Conservation (phyloP, 2,329 filamentous ascomycete genomes). For the Lasiodiplodia citricola region DNA sequence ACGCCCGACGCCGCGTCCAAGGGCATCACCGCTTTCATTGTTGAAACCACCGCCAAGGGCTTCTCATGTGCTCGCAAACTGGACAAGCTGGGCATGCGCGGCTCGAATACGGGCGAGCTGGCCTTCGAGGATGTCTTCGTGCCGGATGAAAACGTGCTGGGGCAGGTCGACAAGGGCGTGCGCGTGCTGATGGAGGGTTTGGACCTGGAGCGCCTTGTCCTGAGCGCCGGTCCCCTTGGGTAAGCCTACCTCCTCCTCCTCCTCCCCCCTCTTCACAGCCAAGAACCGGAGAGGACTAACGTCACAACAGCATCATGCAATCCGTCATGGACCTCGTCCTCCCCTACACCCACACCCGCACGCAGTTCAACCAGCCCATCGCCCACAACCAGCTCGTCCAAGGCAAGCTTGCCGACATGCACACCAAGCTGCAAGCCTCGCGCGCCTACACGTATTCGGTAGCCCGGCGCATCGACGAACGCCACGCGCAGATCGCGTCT, state of each 20-base stretch:
- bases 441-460: slow-evolving; percentile 88
- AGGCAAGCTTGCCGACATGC: slow-evolving; percentile 94
- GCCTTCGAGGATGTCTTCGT: slow-evolving; percentile 92
- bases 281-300: not conserved
- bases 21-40: slow-evolving; percentile 94
- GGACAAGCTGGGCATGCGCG: slow-evolving; percentile 98
- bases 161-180: slow-evolving; percentile 79
- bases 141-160: slow-evolving; percentile 79
- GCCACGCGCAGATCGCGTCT: slow-evolving; percentile 32
- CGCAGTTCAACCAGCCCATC: slow-evolving; percentile 86
- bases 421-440: slow-evolving; percentile 86
- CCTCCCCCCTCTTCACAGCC: not conserved
- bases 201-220: slow-evolving; percentile 89
- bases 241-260: slow-evolving; percentile 33
- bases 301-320: slow-evolving; percentile 74
- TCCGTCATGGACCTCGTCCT: slow-evolving; percentile 82
- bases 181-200: slow-evolving; percentile 94
- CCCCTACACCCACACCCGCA: slow-evolving; percentile 86
- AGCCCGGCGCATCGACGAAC: slow-evolving; percentile 78
- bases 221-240: slow-evolving; percentile 88
- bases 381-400: slow-evolving; percentile 93
- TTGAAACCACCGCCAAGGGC: slow-evolving; percentile 73
- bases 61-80: slow-evolving; percentile 90
- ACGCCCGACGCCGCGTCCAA: slow-evolving; percentile 78
- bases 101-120: slow-evolving; percentile 93